Evolutionary conservation across 768 basidiomycete species (phyloP).

Genomic region (Naganishia kalamii): DNA sequence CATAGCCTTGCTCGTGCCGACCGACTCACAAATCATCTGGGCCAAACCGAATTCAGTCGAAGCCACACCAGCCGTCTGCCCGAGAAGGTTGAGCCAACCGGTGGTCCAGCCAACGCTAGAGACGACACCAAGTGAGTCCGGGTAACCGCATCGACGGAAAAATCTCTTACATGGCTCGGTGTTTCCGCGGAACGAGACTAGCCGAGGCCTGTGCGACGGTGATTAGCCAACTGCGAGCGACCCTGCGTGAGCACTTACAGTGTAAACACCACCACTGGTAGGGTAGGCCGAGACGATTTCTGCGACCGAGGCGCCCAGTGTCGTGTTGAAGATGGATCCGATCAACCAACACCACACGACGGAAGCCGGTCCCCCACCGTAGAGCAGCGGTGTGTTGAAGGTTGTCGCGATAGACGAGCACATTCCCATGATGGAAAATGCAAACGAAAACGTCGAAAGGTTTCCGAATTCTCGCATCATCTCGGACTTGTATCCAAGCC

Average conservation of each 20-base stretch:
- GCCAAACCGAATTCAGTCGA: slow-evolving; percentile 66
- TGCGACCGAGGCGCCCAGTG: slow-evolving; percentile 31
- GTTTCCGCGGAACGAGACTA: slow-evolving; percentile 45
- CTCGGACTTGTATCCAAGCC: slow-evolving; percentile 39
- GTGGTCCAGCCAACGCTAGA: slow-evolving; percentile 46
- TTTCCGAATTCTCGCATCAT: slow-evolving; percentile 70
- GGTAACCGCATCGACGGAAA: no score
- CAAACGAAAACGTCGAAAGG: slow-evolving; percentile 45
- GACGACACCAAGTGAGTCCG: not conserved
- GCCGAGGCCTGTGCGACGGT: slow-evolving; percentile 33
- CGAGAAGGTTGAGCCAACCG: slow-evolving; percentile 43
- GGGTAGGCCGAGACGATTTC: slow-evolving; percentile 50
- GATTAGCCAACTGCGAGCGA: not conserved
- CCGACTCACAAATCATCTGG: slow-evolving; percentile 58
- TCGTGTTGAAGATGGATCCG: slow-evolving; percentile 36
- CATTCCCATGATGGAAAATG: slow-evolving; percentile 38
- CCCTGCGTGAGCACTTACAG: slow-evolving; percentile 23
- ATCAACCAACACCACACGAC: slow-evolving; percentile 50
- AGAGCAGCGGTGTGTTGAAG: slow-evolving; percentile 47
- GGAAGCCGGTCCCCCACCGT: slow-evolving; percentile 47
- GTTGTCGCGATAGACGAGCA: slow-evolving; percentile 45
- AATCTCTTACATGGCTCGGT: slow-evolving; percentile 37
- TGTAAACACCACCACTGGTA: slow-evolving; percentile 50
- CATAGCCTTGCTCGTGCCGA: not conserved
- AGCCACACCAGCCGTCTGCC: slow-evolving; percentile 65